Evolutionary conservation across 2,329 filamentous ascomycete genomes (phyloP), one percentile per base, ranked within the genome.

Genomic region (Pestalotiopsis sp.): DNA sequence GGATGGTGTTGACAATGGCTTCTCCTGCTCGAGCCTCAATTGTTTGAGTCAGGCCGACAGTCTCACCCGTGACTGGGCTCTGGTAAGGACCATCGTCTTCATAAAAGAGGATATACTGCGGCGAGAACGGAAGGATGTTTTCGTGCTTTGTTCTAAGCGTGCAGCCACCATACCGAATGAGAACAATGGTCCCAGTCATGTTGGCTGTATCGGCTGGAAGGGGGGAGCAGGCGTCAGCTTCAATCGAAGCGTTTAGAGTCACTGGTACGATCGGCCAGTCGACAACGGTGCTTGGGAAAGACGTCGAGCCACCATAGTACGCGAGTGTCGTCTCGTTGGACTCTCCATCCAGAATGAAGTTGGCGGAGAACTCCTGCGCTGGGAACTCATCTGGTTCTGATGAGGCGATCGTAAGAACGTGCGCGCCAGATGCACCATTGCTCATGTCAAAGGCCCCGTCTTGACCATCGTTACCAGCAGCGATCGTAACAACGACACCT

Each of bases 91-190:
- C 70, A 13, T 76, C 75, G 61, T 78, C 74, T 52, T 77, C 76
- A 69, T 81, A 81, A 62, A 80, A 76, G 17, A 81, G 69, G 17
- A 81, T 73, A 65, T 73, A 76, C 64, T 72, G 69, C 4, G 76
- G 78, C 2, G 74, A 74, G 14, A 78, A 74, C 4, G 75, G 71
- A 5, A 71, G 74, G 4, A 80, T 69, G 69, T 81, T 80, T 13
- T 69, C 64, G 66, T 78, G 76, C 67, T 80, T 75, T 14, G 66
- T 45, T 57, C 59, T 45, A 52, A 70, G 56, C 3, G 49, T n/a
- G 25, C 71, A 76, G 4, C 70, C 72, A 3, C 73, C 74, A 13
- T 71, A 65, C 23, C 69, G 69, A 11, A 69, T 69, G 2, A 76
- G 70, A 12, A 67, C 70, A 31, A 74, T 62, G 23, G 68, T 69